phyloP scores from a whole-genome alignment of 2,329 filamentous ascomycete genomes.

The Aspergillus latus region DNA sequence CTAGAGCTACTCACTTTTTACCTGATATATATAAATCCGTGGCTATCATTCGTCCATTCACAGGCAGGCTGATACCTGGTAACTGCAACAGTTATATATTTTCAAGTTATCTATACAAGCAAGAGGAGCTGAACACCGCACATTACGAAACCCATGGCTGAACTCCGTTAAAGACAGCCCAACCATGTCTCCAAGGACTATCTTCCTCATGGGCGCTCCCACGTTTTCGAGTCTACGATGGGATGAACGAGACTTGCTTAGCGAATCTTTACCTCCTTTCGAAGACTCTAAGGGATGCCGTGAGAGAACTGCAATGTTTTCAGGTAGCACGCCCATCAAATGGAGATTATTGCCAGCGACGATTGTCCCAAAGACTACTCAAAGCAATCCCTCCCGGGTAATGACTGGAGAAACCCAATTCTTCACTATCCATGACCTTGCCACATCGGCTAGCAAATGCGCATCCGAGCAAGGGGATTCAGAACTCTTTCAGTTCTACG shows the following conservation, averaged over 20 bases:
- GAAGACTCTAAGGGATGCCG: slow-evolving; percentile 12
- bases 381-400: background rate
- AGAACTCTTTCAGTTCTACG: slow-evolving; percentile 66
- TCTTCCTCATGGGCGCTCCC: slow-evolving; percentile 65
- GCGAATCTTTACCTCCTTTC: slow-evolving; percentile 44
- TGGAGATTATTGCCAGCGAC: slow-evolving; percentile 32
- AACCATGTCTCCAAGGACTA: slow-evolving; percentile 35
- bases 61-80: background rate
- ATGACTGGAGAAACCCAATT: slow-evolving; percentile 26
- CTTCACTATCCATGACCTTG: slow-evolving; percentile 32
- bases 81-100: background rate
- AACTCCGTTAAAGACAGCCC: background rate
- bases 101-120: background rate
- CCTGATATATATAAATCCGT: background rate
- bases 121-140: background rate
- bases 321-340: slow-evolving; percentile 23
- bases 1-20: background rate
- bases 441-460: slow-evolving; percentile 14
- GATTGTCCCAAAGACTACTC: slow-evolving; percentile 10
- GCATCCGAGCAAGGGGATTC: slow-evolving; percentile 30
- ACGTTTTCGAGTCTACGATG: slow-evolving; percentile 55
- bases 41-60: background rate
- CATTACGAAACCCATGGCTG: slow-evolving; percentile 3
- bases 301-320: slow-evolving; percentile 8
- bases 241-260: slow-evolving; percentile 52